Evolutionary conservation across 331 rosid species (phyloP), one percentile per base, ranked within the genome.

Genomic region (Pyracantha coccinea): DNA sequence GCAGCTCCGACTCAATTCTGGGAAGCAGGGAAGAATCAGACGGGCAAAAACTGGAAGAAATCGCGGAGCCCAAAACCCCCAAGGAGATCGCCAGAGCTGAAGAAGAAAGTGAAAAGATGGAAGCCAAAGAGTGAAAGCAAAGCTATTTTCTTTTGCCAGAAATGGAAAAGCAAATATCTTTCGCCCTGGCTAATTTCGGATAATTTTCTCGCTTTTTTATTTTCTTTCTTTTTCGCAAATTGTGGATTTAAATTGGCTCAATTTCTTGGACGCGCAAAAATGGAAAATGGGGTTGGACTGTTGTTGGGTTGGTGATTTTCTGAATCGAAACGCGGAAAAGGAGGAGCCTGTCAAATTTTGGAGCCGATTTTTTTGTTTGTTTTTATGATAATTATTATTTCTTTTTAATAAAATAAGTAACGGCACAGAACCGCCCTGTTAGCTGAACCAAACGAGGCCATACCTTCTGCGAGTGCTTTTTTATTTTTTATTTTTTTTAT

Each of bases 21-120:
- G 4, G 29, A 20, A 27, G 23, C 66, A 29, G 3, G 41, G 20
- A 21, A 72, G 17, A 5, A 25, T 6, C 66, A 25, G 50, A 19
- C 6, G 19, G 8, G 14, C 21, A 15, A 55, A 41, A 41, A 11
- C 0, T 0, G 47, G 47, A 38, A 38, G 45, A 75, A 65, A 23
- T 16, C 6, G 24, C 45, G 13, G 27, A 44, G 75, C 60, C 24
- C 47, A 77, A 69, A 53, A 78, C 60, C 85, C 85, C 82, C 62
- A 82, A 41, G 11, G 27, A 17, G 27, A 25, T 2, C 35, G 13
- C 21, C 32, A 45, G 41, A 50, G 63, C 38, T 23, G 74, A 55
- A 31, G 41, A 73, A 31, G 4, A 60, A 52, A 68, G 61, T 53
- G 66, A 50, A 50, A 50, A 15, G 59, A 67, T 59, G 68, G 75